These are phyloP conservation scores for Blastomyces emzantsi DNA, from an alignment of 2,329 filamentous ascomycete genomes.

Conservation along the genomic window DNA sequence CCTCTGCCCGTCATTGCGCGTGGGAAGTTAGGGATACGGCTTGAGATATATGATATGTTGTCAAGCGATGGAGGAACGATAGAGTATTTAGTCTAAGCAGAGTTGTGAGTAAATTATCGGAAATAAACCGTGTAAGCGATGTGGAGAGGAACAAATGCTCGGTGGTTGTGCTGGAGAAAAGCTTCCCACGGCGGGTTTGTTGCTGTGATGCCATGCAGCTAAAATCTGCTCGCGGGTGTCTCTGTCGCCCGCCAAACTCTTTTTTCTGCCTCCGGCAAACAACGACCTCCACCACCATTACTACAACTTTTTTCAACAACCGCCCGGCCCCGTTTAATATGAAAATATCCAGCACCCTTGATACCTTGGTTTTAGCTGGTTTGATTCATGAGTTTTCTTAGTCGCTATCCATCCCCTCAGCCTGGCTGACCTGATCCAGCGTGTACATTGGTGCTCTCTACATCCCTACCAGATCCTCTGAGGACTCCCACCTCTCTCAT, in stretches of 20 bases:
- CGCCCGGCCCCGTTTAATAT: neutral
- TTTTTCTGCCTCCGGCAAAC: neutral
- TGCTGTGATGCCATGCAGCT: neutral
- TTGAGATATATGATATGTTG: neutral
- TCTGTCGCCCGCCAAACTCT: neutral
- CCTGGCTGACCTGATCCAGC: constrained; percentile 4
- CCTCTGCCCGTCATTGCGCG: constrained; percentile 46
- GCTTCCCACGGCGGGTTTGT: neutral
- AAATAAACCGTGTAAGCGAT: constrained; percentile 11
- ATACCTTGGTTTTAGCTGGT: neutral
- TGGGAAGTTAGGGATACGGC: neutral
- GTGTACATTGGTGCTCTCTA: neutral
- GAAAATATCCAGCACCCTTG: neutral
- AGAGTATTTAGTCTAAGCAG: neutral
- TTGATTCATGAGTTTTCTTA: constrained; percentile 5
- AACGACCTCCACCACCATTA: neutral
- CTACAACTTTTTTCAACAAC: neutral
- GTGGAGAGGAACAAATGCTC: constrained; percentile 8
- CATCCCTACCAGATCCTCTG: neutral
- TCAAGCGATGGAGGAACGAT: neutral
- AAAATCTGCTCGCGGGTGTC: neutral
- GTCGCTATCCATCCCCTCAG: neutral
- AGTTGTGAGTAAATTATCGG: neutral
- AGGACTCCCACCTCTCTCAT: constrained; percentile 13
- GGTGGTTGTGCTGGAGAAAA: neutral